Conservation (phyloP, 176 grass and related monocot genomes). For the Phragmites australis region DNA sequence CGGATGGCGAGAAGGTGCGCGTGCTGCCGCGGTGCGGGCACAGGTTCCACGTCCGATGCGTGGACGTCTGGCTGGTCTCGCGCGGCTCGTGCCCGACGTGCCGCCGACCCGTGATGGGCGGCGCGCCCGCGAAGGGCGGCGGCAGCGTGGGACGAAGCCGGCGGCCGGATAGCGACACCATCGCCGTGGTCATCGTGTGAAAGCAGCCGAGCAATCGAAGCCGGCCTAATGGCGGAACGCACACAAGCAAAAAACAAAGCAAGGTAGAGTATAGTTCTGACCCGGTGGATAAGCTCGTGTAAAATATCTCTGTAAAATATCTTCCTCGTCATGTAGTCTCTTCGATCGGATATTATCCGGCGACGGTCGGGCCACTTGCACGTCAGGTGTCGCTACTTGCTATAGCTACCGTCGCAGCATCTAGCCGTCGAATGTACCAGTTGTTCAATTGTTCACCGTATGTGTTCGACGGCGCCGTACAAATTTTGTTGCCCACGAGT, state of each 20-base stretch:
- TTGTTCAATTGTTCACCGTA: background rate
- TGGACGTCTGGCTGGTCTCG: slow-evolving; percentile 71
- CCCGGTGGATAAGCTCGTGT: slow-evolving; percentile 11
- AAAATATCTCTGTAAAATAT: slow-evolving; percentile 26
- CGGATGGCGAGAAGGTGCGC: slow-evolving; percentile 70
- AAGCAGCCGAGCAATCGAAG: background rate
- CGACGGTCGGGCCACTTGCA: background rate
- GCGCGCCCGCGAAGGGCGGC: background rate
- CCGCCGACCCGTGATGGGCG: slow-evolving; percentile 42
- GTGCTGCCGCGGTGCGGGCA: slow-evolving; percentile 74
- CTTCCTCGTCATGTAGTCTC: no score
- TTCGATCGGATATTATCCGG: slow-evolving; percentile 4
- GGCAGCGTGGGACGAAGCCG: background rate
- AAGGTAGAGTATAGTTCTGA: background rate
- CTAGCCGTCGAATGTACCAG: background rate
- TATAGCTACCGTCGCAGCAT: background rate
- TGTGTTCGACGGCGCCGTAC: background rate
- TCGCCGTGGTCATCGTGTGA: slow-evolving; percentile 40
- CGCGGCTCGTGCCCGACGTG: slow-evolving; percentile 80
- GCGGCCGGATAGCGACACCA: background rate
- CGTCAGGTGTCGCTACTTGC: background rate
- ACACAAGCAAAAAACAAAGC: background rate
- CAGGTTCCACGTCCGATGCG: slow-evolving; percentile 72
- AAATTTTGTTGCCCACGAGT: background rate
- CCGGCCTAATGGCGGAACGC: background rate